Base-by-base conservation (phyloP, 2,329 filamentous ascomycete species). In the Xylaria sp. region DNA sequence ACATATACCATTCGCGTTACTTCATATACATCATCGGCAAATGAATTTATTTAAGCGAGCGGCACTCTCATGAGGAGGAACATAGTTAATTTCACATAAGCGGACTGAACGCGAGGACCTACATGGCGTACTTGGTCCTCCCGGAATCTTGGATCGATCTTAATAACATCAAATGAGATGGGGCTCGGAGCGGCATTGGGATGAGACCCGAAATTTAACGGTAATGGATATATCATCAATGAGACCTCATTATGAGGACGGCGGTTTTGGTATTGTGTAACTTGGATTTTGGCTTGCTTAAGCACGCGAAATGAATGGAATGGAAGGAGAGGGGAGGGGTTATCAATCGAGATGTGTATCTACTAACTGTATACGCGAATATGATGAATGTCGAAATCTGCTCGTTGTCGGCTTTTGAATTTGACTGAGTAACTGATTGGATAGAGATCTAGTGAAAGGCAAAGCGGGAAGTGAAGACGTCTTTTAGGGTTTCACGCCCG, bases 1-100 rank as follows among this genome's bases (percentile, higher is more conserved):
- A 65, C 20, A 59, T 56, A 43, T 50, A 56, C 43, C 43, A 53
- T 64, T 50, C 18, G 41, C 30, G 34, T 66, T 57, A 18, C 43
- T 58, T 66, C 25, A 41, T 43, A 23, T 43, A 58, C 30, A 63
- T 43, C 36, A 66, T 46, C n/a, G 43, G 28, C 34, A 15, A 59
- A 28, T 34, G 8, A n/a, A 45, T 50, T 65, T 50, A 56, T 57
- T 43, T 43, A 58, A 58, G 50, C 43, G 58, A 15, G 18, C 10
- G 53, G 34, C 23, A 46, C 25, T 45, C 8, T 56, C 41, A 36
- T 25, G n/a, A 12, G 34, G 20, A 57, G 64, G 59, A 13, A 36
- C 9, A 30, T 12, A 23, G 12, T 43, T 60, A 57, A 62, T 62
- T 20, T 34, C 20, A 32, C 28, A 52, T 13, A 28, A 25, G 30